Evolutionary conservation across 2,329 filamentous ascomycete genomes (phyloP), one percentile per base, ranked within the genome.

Genomic region (Sporothrix globosa): DNA sequence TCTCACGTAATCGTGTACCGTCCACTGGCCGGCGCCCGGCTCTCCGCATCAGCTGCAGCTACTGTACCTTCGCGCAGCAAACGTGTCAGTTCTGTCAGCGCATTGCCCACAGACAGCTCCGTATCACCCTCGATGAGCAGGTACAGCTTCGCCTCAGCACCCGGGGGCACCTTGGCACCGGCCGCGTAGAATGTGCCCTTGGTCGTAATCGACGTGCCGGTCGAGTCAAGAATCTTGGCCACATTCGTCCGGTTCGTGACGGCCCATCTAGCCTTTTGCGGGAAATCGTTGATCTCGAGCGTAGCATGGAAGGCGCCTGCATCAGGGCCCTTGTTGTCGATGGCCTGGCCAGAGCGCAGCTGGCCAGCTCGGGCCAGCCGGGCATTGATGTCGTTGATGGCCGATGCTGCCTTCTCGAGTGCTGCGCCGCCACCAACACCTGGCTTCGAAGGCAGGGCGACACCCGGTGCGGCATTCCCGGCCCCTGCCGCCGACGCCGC

Each of bases 231-330:
- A 75, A 99, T 97, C 85, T 98, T 99, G 75, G 95, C 94, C 70
- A 99, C 96, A 77, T 99, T 99, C 48, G 96, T 98, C 74, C 96
- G 89, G 80, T 99, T 99, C 52, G 96, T 99, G 82, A 99, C 96
- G 13, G 93, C 95, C 96, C 96, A 99, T 76, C 96, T 89, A 74
- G 96, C 96, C 84, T 97, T 98, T 80, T 99, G 96, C 46, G 96
- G 96, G 81, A 98, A 98, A 81, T 99, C 96, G 81, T 99, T 99
- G 87, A 99, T 99, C 81, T 98, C 96, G 73, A 99, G 85, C 4
- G 95, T 98, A 19, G 96, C 94, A 79, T 99, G 96, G 86, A 93
- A 99, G 0, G 94, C 93, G 67, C 96, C 96, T 3, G 96, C 96
- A 80, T 99, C 96, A 0, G 96, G 96, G 0, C 96, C 96, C 81